phyloP scores from a whole-genome alignment of 225 moss, liverwort and hornwort species.

The Physcomitrellopsis africana region DNA sequence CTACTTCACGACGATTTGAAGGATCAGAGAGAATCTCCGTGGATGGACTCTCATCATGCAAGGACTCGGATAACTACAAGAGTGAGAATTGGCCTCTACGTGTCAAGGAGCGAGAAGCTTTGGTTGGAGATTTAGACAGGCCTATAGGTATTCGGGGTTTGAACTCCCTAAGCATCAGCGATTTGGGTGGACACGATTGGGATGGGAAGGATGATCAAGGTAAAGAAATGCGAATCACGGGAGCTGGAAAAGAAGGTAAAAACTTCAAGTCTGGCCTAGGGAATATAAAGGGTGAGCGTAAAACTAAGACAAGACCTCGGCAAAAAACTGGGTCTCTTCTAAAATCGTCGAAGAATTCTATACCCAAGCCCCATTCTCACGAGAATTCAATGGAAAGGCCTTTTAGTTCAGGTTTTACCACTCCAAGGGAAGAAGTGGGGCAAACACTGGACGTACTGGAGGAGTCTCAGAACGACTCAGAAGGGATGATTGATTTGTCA shows the following conservation, averaged over 20 bases:
- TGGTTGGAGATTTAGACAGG: slow-evolving; percentile 58
- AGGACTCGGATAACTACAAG: slow-evolving; percentile 28
- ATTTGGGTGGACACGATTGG: slow-evolving; percentile 60
- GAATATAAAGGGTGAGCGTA: slow-evolving; percentile 64
- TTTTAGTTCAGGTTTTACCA: neutral
- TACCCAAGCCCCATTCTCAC: neutral
- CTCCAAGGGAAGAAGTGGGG: neutral
- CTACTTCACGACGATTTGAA: neutral
- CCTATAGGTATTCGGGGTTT: slow-evolving; percentile 41
- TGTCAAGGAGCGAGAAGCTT: slow-evolving; percentile 61
- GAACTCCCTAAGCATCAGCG: slow-evolving; percentile 52
- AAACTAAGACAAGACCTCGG: slow-evolving; percentile 29
- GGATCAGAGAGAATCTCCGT: neutral
- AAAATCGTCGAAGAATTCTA: neutral
- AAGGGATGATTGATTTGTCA: slow-evolving; percentile 61
- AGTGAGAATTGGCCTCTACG: slow-evolving; percentile 63
- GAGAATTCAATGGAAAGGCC: slow-evolving; percentile 34
- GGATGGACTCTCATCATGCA: neutral
- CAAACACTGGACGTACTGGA: slow-evolving; percentile 22
- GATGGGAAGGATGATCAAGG: slow-evolving; percentile 44
- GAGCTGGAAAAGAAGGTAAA: neutral
- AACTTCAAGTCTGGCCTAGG: slow-evolving; percentile 21
- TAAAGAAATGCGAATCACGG: slow-evolving; percentile 3
- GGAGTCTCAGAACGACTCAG: slow-evolving; percentile 29
- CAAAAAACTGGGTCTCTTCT: slow-evolving; percentile 14